A percentile compares a stretch with the other conserved stretches of the same genome.
phyloP scores from a whole-genome alignment of 306 rosid genomes.

The Ochetophila trinervis region DNA sequence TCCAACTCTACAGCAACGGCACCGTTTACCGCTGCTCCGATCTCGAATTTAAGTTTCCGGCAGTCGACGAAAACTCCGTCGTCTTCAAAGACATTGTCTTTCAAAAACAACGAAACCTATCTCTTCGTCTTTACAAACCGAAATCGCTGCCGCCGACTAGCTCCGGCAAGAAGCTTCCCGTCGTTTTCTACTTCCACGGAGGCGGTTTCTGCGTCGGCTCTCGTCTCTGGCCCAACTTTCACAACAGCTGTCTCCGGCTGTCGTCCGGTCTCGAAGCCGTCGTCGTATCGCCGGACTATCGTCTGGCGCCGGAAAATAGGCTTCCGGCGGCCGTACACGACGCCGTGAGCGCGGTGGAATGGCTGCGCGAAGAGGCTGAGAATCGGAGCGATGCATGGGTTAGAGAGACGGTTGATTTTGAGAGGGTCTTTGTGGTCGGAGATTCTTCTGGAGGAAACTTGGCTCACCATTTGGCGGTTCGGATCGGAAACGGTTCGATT shows the following conservation, averaged over 20 bases:
- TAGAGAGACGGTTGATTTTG: constrained; percentile 45
- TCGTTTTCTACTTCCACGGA: constrained; percentile 65
- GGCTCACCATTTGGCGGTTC: constrained; percentile 82
- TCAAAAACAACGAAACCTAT: constrained; percentile 44
- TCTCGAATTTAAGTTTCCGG: constrained; percentile 41
- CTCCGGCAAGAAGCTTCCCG: constrained; percentile 32
- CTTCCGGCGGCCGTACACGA: constrained; percentile 82
- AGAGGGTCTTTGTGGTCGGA: constrained; percentile 60
- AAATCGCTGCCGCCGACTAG: neutral
- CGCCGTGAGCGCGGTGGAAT: constrained; percentile 56
- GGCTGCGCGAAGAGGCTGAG: constrained; percentile 50
- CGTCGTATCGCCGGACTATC: constrained; percentile 64
- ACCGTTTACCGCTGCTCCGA: constrained; percentile 51
- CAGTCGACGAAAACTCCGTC: constrained; percentile 45
- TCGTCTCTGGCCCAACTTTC: constrained; percentile 70
- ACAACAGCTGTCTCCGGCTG: constrained; percentile 70
- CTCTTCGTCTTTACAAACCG: constrained; percentile 72
- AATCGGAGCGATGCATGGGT: constrained; percentile 53
- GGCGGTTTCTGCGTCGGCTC: constrained; percentile 96
- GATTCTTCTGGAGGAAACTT: constrained; percentile 94
- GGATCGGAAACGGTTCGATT: constrained; percentile 28
- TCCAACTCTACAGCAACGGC: constrained; percentile 81
- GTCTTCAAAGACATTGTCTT: constrained; percentile 49
- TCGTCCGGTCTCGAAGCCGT: constrained; percentile 44
- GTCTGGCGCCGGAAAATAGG: constrained; percentile 79